Conservation (phyloP, 257 asterid species). For the Nicotiana paniculata region DNA sequence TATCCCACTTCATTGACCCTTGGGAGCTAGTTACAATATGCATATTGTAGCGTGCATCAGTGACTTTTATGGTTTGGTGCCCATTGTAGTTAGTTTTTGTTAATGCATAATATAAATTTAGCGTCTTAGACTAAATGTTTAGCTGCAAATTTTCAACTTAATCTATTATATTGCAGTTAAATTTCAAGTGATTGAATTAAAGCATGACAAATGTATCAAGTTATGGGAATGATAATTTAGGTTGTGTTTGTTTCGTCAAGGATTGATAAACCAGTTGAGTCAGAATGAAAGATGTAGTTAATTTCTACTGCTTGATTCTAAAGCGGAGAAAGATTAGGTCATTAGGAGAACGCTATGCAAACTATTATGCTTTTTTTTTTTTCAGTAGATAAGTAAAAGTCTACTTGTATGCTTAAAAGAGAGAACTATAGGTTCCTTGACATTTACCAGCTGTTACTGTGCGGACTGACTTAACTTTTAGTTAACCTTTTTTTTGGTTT, state of each 20-base stretch:
- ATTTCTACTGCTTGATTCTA: background rate
- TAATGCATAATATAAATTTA: background rate
- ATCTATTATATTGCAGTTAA: background rate
- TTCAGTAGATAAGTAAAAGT: background rate
- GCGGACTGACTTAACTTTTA: background rate
- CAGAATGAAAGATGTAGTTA: background rate
- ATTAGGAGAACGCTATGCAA: background rate
- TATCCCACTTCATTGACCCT: too few relatives aligned
- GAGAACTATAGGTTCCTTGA: background rate
- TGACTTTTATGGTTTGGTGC: background rate
- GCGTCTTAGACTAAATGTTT: background rate
- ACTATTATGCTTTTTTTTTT: background rate
- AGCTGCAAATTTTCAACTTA: background rate
- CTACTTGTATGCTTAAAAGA: background rate
- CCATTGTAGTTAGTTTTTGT: background rate
- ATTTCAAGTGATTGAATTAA: background rate
- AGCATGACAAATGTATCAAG: background rate
- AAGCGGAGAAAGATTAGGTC: background rate
- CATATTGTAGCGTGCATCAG: background rate
- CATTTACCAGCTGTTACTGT: background rate
- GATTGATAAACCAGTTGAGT: background rate
- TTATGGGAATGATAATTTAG: background rate
- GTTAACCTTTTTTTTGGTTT: background rate
- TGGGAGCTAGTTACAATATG: background rate
- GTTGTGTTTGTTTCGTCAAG: background rate